Base-by-base conservation (phyloP, 768 basidiomycete species). In the Mycena floridula region DNA sequence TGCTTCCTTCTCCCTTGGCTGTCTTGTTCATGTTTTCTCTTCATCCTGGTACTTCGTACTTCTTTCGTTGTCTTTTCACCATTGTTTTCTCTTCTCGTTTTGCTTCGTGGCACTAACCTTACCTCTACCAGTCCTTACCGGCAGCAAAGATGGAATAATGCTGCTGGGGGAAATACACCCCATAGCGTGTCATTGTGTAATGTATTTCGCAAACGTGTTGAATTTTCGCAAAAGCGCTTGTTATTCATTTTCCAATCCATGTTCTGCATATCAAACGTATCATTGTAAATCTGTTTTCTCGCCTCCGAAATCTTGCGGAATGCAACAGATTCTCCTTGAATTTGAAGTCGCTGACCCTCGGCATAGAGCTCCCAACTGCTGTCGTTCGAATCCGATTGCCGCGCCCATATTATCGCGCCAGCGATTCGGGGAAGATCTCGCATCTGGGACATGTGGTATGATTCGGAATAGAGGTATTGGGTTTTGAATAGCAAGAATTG, bases 351-450 rank as follows among this genome's bases (percentile, higher is more conserved):
- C 64, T 97, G 93, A 5, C 96, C 96, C 56, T 99, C 96, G n/a
- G 95, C 94, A 54, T 99, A 98, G 48, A 92, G 81, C 58, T 97
- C 94, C 95, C 96, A 99, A 6, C 92, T 94, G 63, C 92, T 95
- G 5, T 95, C 89, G 7, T 98, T 81, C 2, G 98, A 95, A 60
- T 98, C 95, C 58, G 98, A 95, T 41, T 98, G 96, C n/a, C 87
- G 78, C 0, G 96, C 95, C 96, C 96, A 99, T 54, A 95, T 91
- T 62, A 98, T 96, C 15, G 96, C 90, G 22, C 93, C 91, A 1
- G 96, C 90, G 43, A 99, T 96, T n/a, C 93, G 92, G 2, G 95
- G 95, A 8, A 98, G 73, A 61, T 99, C 96, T 21, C 96, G 90
- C 82, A 98, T 91, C 63, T 96, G 93, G 0, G 94, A 86, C 95